Percentiles rank a stretch among this genome's conserved stretches.
phyloP scores from a whole-genome alignment of 805 yeast species.

The Blastobotrys robertii region DNA sequence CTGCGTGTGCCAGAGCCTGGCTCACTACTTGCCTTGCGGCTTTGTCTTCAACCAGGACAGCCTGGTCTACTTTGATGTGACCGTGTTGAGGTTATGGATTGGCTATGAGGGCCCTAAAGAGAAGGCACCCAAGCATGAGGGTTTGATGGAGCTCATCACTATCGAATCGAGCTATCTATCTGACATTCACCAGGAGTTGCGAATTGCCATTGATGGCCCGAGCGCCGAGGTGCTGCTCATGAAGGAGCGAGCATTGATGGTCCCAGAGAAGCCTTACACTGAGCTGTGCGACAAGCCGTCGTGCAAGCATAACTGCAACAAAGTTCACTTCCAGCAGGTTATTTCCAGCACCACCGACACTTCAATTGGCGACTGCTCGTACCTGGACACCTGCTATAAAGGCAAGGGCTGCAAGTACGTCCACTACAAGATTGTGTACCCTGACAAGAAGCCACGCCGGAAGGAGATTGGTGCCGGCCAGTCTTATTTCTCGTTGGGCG shows the following conservation, averaged over 20 bases:
- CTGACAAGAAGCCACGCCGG: slow-evolving; percentile 16
- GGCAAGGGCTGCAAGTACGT: slow-evolving; percentile 68
- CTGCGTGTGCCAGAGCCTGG: no score
- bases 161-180: slow-evolving; percentile 1
- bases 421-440: slow-evolving; percentile 44
- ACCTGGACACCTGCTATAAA: slow-evolving; percentile 88
- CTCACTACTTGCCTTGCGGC: no score
- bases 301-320: slow-evolving; percentile 11
- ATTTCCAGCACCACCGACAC: slow-evolving; percentile 48
- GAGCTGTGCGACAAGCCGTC: slow-evolving; percentile 14
- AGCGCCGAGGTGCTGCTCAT: slow-evolving; percentile 4
- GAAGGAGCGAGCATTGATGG: slow-evolving; percentile 5
- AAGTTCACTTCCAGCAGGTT: slow-evolving; percentile 28
- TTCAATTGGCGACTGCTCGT: slow-evolving; percentile 81
- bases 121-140: neutral
- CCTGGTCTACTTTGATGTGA: no score
- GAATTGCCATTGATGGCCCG: neutral
- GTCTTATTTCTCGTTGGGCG: slow-evolving; percentile 4
- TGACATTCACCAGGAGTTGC: neutral
- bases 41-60: no score
- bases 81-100: no score
- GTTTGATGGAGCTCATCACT: slow-evolving; percentile 1
- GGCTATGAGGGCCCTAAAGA: neutral
- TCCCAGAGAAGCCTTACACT: slow-evolving; percentile 11
- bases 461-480: slow-evolving; percentile 7